These are phyloP conservation scores for Steccherinum ochraceum DNA, from an alignment of 768 basidiomycete genomes.

Conservation along the genomic window DNA sequence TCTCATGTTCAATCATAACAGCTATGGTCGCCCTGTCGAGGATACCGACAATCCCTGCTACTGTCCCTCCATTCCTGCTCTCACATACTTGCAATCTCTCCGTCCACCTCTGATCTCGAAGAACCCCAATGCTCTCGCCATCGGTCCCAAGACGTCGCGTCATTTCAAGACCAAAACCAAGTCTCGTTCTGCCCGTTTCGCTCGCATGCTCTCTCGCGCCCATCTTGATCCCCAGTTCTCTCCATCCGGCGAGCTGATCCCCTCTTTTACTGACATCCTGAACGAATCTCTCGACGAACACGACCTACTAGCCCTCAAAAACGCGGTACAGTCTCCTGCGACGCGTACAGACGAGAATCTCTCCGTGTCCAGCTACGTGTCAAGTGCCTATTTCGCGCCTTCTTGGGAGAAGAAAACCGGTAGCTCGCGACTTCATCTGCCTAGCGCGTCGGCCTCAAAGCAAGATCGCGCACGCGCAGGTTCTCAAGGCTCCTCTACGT, in stretches of 20 bases:
- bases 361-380: conserved; percentile 1
- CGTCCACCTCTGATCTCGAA: conserved; percentile 19
- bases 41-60: conserved; percentile 55
- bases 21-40: too few species aligned
- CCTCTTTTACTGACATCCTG: conserved; percentile 14
- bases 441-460: conserved; percentile 8
- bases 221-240: not conserved
- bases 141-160: not conserved
- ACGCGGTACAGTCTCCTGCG: not conserved
- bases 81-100: conserved; percentile 39
- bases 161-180: not conserved
- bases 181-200: not conserved
- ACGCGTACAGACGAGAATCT: not conserved
- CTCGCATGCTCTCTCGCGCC: not conserved
- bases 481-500: conserved; percentile 14
- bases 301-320: conserved; percentile 10
- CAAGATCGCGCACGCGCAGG: conserved; percentile 27
- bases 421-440: not conserved
- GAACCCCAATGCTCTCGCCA: not conserved
- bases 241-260: not conserved
- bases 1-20: too few species aligned
- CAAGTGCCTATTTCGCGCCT: not conserved
- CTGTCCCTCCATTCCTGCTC: conserved; percentile 44
- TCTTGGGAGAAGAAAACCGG: not conserved
- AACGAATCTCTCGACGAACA: conserved; percentile 13